Evolutionary conservation across 1,284 basidiomycete species (phyloP).

Genomic region (Heterobasidion parviporum): DNA sequence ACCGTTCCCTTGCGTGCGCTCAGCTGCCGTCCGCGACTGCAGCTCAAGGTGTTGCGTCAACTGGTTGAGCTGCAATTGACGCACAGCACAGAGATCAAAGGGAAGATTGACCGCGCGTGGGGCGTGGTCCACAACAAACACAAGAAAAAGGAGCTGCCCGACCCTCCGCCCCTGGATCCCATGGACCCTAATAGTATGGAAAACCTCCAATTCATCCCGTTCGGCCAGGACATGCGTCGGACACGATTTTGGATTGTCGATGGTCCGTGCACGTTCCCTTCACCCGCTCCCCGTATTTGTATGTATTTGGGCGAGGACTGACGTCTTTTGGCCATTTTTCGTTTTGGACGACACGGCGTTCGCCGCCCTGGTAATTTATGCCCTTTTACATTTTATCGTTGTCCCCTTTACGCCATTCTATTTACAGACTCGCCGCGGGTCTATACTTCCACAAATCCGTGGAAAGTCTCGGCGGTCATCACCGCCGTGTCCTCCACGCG

Average conservation of each 20-base stretch:
- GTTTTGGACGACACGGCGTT: constrained; percentile 31
- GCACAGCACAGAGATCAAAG: constrained; percentile 59
- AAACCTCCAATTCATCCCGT: constrained; percentile 50
- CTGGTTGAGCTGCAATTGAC: constrained; percentile 72
- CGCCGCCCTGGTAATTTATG: constrained; percentile 20
- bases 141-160: constrained; percentile 61
- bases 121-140: constrained; percentile 74
- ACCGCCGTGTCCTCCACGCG: constrained; percentile 58
- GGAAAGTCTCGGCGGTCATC: constrained; percentile 74
- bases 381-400: constrained; percentile 14
- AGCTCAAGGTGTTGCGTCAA: constrained; percentile 74
- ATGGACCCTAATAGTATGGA: constrained; percentile 54
- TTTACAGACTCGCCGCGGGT: constrained; percentile 68
- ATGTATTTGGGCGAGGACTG: constrained; percentile 46
- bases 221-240: constrained; percentile 64
- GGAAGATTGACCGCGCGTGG: constrained; percentile 72
- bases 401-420: constrained; percentile 15
- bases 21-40: constrained; percentile 3
- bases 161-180: constrained; percentile 40
- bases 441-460: constrained; percentile 75
- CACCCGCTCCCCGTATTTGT: constrained; percentile 46
- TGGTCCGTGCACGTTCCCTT: constrained; percentile 53
- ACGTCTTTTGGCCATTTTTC: constrained; percentile 16
- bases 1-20: not conserved
- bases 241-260: constrained; percentile 76